Base-by-base conservation (phyloP, 2,329 filamentous ascomycete genomes). In the Teratosphaeriaceae sp. region DNA sequence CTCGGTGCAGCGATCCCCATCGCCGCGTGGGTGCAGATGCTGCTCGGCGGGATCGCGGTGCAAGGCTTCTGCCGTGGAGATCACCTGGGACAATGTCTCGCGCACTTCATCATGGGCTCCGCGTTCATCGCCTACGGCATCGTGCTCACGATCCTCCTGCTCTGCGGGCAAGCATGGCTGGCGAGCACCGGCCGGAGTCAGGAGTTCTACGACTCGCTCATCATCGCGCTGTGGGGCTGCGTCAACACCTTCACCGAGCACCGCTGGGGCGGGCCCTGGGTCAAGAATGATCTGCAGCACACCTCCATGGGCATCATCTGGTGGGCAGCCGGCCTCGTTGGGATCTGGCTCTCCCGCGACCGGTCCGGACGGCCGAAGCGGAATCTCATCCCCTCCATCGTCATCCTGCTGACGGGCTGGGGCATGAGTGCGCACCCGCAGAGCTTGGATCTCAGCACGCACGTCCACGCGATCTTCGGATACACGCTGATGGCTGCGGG, bases 271-370 rank as follows among this genome's bases (percentile, higher is more conserved):
- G 74, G 74, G 1, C 76, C 79, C 0, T 98, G 92, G 92, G 88
- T 85, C 40, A 80, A 79, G 65, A 97, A 96, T 60, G 92, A 98
- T 64, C 80, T 95, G 69, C 90, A 98, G 65, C 92, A 98, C 65
- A 98, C 92, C 0, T 87, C 85, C n/a, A 97, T 98, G 90, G 92
- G 92, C n/a, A 80, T 98, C 49, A 81, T 98, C 40, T 98, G 92
- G 92, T 98, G 90, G 90, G 85, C 82, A 56, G 90, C 92, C 6
- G 92, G 92, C 19, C 70, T 98, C 22, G 77, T 90, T 9, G 92
- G 92, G 31, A 76, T 98, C 40, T 98, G 90, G 92, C 73, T 98
- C 29, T 94, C 88, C 63, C 78, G 80, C 49, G 87, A 83, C 61
- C 80, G 87, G 44, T 81, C 90, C 50, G 90, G 92, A 40, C 75